These are phyloP conservation scores for Hyphopichia buzzinii DNA, from an alignment of 1,139 yeast genomes.

Conservation along the genomic window DNA sequence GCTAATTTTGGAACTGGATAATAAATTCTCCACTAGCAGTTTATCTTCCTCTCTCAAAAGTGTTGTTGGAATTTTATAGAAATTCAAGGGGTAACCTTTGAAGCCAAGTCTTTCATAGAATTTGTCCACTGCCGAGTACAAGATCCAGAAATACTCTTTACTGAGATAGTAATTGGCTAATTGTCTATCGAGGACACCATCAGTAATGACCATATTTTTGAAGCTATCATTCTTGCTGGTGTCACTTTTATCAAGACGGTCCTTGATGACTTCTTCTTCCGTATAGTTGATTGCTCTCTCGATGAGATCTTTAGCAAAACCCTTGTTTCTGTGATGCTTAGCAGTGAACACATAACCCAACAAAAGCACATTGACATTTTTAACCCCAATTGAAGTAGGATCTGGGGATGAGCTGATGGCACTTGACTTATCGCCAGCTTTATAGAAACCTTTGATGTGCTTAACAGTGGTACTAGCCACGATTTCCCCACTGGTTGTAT, in stretches of 20 bases:
- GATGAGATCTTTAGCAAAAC: slow-evolving; percentile 30
- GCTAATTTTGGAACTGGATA: slow-evolving; percentile 8
- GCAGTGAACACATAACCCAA: slow-evolving; percentile 31
- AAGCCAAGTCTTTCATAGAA: slow-evolving; percentile 41
- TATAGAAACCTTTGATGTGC: slow-evolving; percentile 27
- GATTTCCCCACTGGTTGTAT: slow-evolving; percentile 20
- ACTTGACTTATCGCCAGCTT: slow-evolving; percentile 28
- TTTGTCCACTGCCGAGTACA: slow-evolving; percentile 35
- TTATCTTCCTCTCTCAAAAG: slow-evolving; percentile 19
- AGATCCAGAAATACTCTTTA: slow-evolving; percentile 38
- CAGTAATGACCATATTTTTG: slow-evolving; percentile 28
- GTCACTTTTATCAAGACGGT: slow-evolving; percentile 23
- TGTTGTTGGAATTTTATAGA: slow-evolving; percentile 31
- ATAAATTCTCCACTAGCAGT: slow-evolving; percentile 19
- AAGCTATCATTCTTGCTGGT: slow-evolving; percentile 25
- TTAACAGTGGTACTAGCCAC: slow-evolving; percentile 28
- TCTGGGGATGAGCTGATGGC: slow-evolving; percentile 33
- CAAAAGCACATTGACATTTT: slow-evolving; percentile 24
- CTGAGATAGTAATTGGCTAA: slow-evolving; percentile 37
- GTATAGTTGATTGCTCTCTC: slow-evolving; percentile 28
- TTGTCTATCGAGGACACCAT: slow-evolving; percentile 27
- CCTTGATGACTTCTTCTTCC: slow-evolving; percentile 28
- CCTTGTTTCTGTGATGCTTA: slow-evolving; percentile 25
- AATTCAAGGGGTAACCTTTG: slow-evolving; percentile 35
- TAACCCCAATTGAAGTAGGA: slow-evolving; percentile 33